phyloP scores from a whole-genome alignment of 345 rosid genomes.

The Eucalyptus sideroxylon region DNA sequence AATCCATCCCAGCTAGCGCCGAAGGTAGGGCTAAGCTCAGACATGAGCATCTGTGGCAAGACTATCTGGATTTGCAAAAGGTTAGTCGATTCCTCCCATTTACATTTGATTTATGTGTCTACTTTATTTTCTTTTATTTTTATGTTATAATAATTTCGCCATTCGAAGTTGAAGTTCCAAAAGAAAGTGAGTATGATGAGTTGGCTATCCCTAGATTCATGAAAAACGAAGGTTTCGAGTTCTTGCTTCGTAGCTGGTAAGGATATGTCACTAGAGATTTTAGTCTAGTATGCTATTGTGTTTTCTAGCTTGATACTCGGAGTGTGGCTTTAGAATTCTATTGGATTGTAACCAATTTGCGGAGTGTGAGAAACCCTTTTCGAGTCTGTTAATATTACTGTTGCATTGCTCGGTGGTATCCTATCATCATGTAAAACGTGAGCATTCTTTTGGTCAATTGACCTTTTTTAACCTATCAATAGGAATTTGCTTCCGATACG shows the following conservation, averaged over 20 bases:
- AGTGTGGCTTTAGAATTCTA: not conserved
- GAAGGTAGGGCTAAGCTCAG: not conserved
- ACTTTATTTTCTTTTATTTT: not conserved
- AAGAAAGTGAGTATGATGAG: not conserved
- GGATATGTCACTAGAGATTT: not conserved
- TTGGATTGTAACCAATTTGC: not conserved
- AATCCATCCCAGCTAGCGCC: not conserved
- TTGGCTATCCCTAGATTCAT: not conserved
- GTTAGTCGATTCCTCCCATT: not conserved
- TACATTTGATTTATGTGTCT: not conserved
- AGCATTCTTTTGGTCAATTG: not conserved
- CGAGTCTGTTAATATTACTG: not conserved
- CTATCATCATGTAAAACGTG: not conserved
- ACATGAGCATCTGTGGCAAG: not conserved
- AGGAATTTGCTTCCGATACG: conserved; percentile 32
- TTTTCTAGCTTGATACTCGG: not conserved
- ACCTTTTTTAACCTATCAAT: not conserved
- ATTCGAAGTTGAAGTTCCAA: not conserved
- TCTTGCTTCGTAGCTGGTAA: not conserved
- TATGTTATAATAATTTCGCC: not conserved
- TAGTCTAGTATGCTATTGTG: not conserved
- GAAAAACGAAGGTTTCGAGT: not conserved
- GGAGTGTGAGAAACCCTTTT: not conserved
- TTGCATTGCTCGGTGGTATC: not conserved
- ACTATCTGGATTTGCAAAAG: not conserved